phyloP scores from a whole-genome alignment of 1,284 basidiomycete genomes.

The Phaffia rhodozyma region DNA sequence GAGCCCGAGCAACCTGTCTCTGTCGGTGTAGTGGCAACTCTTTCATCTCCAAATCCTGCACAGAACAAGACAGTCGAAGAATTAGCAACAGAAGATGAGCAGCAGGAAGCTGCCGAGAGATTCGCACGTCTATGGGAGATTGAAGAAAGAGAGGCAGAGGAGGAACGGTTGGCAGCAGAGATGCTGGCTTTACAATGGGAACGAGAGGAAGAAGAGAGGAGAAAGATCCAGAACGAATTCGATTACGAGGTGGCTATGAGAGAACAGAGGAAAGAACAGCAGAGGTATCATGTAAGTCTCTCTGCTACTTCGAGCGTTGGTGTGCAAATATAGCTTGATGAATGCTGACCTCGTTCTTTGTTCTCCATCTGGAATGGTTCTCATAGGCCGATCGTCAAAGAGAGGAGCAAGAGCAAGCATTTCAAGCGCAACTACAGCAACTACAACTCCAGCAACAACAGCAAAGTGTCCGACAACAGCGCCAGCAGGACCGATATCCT shows the following conservation, averaged over 20 bases:
- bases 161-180: background rate
- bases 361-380: background rate
- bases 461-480: constrained; percentile 1
- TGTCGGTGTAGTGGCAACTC: too few species aligned
- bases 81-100: too few species aligned
- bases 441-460: constrained; percentile 5
- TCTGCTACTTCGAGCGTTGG: background rate
- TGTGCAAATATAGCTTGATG: background rate
- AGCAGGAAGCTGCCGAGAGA: too few species aligned
- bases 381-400: background rate
- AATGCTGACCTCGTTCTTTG: background rate
- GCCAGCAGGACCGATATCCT: background rate
- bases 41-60: too few species aligned
- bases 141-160: background rate
- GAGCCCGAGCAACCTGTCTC: too few species aligned
- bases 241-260: constrained; percentile 16
- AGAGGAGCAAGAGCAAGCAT: background rate
- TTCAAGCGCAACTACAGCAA: background rate
- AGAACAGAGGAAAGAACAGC: constrained; percentile 17
- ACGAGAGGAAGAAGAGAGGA: constrained; percentile 14
- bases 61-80: too few species aligned
- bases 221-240: constrained; percentile 3
- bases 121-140: too few species aligned
- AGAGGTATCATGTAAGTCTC: constrained; percentile 8
- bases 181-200: background rate